Evolutionary conservation across 441 rosid genomes (phyloP).

Genomic region (Metrosideros polymorpha): DNA sequence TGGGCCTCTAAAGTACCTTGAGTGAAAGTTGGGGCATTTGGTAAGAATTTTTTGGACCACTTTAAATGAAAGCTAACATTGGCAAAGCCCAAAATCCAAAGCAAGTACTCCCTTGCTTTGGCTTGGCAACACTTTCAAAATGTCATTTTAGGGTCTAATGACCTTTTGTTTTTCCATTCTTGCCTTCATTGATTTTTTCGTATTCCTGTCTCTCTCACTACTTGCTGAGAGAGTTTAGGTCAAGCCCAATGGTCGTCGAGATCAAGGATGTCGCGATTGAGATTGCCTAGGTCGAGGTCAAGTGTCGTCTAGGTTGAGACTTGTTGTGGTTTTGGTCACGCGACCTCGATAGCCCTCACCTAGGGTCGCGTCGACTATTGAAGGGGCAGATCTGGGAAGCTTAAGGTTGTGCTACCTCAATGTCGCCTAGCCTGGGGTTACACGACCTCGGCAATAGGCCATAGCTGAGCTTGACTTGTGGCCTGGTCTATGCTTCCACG

Average conservation of each 20-base stretch:
- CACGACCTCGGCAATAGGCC: background rate
- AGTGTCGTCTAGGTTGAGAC: background rate
- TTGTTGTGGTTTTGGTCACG: background rate
- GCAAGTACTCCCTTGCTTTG: background rate
- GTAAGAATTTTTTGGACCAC: background rate
- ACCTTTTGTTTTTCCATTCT: background rate
- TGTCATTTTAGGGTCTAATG: background rate
- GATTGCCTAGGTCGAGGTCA: background rate
- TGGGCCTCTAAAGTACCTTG: background rate
- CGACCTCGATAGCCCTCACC: background rate
- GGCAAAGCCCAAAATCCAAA: background rate
- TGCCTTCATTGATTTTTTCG: too few species aligned
- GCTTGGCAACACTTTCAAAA: background rate
- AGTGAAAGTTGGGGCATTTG: background rate
- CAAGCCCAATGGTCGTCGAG: background rate
- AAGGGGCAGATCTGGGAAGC: background rate
- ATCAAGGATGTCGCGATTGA: background rate
- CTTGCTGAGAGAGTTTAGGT: background rate
- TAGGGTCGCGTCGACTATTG: fast-evolving
- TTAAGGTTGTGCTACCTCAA: background rate
- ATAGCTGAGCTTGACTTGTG: too few species aligned
- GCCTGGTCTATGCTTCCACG: background rate
- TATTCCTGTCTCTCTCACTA: background rate
- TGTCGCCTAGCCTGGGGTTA: too few species aligned
- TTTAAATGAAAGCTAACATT: background rate